phyloP scores from a whole-genome alignment of 495 filamentous ascomycete genomes.

The Cryomyces antarcticus region DNA sequence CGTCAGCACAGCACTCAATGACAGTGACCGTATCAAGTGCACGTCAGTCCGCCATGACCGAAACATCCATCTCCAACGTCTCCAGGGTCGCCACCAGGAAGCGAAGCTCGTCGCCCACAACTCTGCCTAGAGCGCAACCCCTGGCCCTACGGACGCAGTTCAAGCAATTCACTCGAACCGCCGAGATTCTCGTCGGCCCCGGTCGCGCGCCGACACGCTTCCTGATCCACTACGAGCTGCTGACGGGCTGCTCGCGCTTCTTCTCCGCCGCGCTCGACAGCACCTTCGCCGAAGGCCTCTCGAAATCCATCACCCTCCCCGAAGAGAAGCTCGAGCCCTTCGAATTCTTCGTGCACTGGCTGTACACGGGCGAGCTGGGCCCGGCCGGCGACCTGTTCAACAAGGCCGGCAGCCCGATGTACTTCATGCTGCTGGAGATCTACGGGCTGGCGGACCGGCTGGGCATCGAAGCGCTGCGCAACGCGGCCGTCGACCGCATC shows the following conservation, averaged over 20 bases:
- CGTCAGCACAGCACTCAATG: too few species aligned
- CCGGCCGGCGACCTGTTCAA: constrained; percentile 12
- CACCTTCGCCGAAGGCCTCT: constrained; percentile 23
- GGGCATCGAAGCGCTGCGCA: constrained; percentile 18
- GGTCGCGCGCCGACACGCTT: constrained; percentile 16
- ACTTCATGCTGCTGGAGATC: constrained; percentile 25
- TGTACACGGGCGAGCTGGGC: constrained; percentile 23
- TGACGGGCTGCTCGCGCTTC: constrained; percentile 24
- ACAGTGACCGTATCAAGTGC: too few species aligned
- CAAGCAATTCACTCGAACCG: constrained; percentile 3
- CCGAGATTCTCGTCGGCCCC: constrained; percentile 15
- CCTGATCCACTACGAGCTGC: constrained; percentile 23
- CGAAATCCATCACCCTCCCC: constrained; percentile 20
- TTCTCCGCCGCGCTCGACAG: constrained; percentile 28
- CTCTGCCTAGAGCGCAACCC: too few species aligned
- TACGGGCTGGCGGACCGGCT: constrained; percentile 26
- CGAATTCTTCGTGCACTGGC: constrained; percentile 25
- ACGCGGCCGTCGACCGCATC: constrained; percentile 20
- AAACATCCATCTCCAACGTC: too few species aligned
- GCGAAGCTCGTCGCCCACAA: too few species aligned
- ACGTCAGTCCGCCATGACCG: too few species aligned
- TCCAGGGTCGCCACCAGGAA: too few species aligned
- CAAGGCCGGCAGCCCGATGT: constrained; percentile 20
- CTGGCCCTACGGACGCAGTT: too few species aligned
- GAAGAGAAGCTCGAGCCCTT: constrained; percentile 20